Evolutionary conservation across 352 stramenopile genomes (phyloP).

Genomic region (Globisporangium uncinulatum): DNA sequence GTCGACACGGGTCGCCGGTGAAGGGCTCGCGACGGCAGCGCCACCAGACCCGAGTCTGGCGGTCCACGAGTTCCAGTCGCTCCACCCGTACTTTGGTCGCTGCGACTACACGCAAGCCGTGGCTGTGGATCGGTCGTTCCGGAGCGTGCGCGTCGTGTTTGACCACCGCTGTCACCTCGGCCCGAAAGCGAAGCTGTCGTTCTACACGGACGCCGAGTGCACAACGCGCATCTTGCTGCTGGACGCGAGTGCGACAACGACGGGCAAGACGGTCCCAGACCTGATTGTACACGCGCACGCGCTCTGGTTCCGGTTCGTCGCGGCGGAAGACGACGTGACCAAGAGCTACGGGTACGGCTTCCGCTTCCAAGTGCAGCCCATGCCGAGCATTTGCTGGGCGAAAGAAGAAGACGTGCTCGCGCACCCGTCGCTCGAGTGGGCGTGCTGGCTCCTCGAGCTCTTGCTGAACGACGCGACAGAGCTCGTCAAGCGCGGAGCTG

Average conservation of each 20-base stretch:
- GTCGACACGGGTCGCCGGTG: slow-evolving; percentile 64
- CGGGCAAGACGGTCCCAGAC: slow-evolving; percentile 41
- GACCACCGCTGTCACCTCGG: slow-evolving; percentile 72
- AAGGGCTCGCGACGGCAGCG: slow-evolving; percentile 20
- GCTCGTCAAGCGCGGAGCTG: slow-evolving; percentile 51
- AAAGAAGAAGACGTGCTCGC: slow-evolving; percentile 75
- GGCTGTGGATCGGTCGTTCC: slow-evolving; percentile 37
- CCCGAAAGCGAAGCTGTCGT: slow-evolving; percentile 59
- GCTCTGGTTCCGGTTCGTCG: slow-evolving; percentile 81
- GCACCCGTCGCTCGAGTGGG: slow-evolving; percentile 78
- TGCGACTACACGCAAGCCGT: slow-evolving; percentile 75
- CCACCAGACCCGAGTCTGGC: slow-evolving; percentile 9
- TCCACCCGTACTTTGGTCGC: slow-evolving; percentile 82
- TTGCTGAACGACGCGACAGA: slow-evolving; percentile 71
- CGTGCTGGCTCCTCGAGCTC: slow-evolving; percentile 80
- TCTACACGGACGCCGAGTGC: slow-evolving; percentile 69
- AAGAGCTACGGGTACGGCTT: slow-evolving; percentile 75
- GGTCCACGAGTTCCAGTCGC: slow-evolving; percentile 62
- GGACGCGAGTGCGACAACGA: slow-evolving; percentile 35
- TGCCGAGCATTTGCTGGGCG: slow-evolving; percentile 73
- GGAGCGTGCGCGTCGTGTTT: slow-evolving; percentile 73
- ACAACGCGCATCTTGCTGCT: slow-evolving; percentile 46
- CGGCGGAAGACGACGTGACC: slow-evolving; percentile 51
- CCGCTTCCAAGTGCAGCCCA: slow-evolving; percentile 75
- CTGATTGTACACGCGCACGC: slow-evolving; percentile 65